Evolutionary conservation across 2,329 filamentous ascomycete species (phyloP).

Genomic region (Alternaria burnsii): DNA sequence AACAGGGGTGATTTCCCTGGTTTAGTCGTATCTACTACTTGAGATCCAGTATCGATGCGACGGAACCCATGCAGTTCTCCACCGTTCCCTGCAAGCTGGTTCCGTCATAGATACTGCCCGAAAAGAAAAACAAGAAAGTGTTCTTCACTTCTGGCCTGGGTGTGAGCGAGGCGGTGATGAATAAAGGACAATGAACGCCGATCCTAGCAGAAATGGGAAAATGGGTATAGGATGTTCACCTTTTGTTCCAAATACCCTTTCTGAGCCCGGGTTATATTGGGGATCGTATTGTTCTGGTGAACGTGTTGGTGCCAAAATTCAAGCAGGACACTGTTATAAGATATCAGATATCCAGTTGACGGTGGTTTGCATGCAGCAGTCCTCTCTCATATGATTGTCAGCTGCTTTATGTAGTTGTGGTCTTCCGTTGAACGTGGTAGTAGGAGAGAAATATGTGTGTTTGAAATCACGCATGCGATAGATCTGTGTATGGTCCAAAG

Average conservation of each 20-base stretch:
- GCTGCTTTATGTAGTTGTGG: not conserved
- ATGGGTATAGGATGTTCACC: not conserved
- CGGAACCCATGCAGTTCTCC: too few relatives aligned
- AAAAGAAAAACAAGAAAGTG: too few relatives aligned
- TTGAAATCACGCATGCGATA: not conserved
- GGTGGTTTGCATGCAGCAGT: too few relatives aligned
- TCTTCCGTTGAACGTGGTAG: not conserved
- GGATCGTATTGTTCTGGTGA: not conserved
- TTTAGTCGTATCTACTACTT: too few relatives aligned
- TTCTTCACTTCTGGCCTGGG: not conserved
- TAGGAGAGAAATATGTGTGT: not conserved
- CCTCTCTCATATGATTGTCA: fast-evolving
- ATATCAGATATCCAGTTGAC: not conserved
- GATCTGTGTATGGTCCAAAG: not conserved
- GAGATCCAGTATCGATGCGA: too few relatives aligned
- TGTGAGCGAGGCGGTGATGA: not conserved
- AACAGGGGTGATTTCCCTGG: not conserved
- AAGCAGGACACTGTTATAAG: not conserved
- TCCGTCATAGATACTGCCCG: not conserved
- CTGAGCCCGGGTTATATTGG: not conserved
- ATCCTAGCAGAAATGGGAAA: not conserved
- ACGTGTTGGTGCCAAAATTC: not conserved
- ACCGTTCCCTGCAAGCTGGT: fast-evolving
- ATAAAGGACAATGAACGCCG: not conserved
- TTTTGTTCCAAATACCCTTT: not conserved